Base-by-base conservation (phyloP, 257 asterid species). In the Sherardia arvensis region DNA sequence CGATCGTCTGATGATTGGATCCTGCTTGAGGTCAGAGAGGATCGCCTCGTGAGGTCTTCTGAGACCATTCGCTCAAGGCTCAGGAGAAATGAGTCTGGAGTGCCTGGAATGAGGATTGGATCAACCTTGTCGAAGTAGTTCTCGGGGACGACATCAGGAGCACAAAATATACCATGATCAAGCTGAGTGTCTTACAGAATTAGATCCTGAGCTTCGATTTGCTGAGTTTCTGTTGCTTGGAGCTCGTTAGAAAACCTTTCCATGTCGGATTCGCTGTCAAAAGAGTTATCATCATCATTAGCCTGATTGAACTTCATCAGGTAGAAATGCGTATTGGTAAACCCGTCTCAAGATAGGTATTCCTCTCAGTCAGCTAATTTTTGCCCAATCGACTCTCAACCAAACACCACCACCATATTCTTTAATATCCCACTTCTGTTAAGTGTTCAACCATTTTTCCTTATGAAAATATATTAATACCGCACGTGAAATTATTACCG, bases 31-130 rank as follows among this genome's bases (percentile, higher is more conserved):
- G 89, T 82, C 59, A 89, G 65, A 3, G 95, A 86, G 26, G 98
- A 88, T 75, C 78, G 82, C 58, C 95, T 95, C 36, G 79, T 87
- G 73, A 83, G 78, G 65, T 84, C 96, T 79, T 86, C 96, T 0
- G 96, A 84, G 70, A 76, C 74, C 87, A 79, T 83, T 32, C 82
- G 92, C 21, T 91, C 87, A 0, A 95, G 98, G 67, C 98, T 91
- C 0, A 95, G 98, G 69, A 91, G 76, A 77, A 85, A 92, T 1
- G 95, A 92, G 62, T 97, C 98, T 0, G 95, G 97, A 4, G 98
- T 97, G 43, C 97, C 98, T 0, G 98, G 98, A 67, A 92, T 92
- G 30, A 86, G 89, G 67, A 85, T 86, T 32, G 90, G 85, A 68
- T 89, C 84, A 64, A 63, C 71, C 58, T 84, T 32, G 55, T 67